Evolutionary conservation across 1,139 yeast genomes (phyloP).

Genomic region (Hansenula lynferdii): DNA sequence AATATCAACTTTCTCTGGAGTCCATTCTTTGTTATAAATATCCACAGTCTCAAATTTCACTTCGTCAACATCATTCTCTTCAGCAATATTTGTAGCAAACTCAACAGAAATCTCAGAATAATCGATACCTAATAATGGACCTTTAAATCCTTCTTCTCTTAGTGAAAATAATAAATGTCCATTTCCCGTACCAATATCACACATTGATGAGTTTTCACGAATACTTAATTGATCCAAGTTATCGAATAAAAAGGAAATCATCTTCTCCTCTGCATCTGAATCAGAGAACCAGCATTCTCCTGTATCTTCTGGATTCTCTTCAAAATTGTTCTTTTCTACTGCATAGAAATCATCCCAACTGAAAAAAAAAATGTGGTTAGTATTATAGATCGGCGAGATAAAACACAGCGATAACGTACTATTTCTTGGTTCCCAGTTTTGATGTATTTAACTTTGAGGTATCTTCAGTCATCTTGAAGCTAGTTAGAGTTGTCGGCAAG

Average conservation of each 20-base stretch:
- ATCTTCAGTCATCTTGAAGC: slow-evolving; percentile 39
- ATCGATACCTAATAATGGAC: slow-evolving; percentile 68
- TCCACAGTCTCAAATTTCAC: slow-evolving; percentile 39
- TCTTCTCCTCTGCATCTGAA: slow-evolving; percentile 80
- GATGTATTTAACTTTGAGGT: slow-evolving; percentile 58
- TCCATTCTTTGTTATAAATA: slow-evolving; percentile 27
- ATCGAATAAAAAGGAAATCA: slow-evolving; percentile 60
- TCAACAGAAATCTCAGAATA: slow-evolving; percentile 75
- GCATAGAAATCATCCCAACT: slow-evolving; percentile 88
- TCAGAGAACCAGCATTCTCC: slow-evolving; percentile 98
- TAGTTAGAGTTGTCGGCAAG: too few relatives aligned
- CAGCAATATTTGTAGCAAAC: slow-evolving; percentile 56
- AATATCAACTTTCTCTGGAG: slow-evolving; percentile 48
- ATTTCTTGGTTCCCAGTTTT: slow-evolving; percentile 71
- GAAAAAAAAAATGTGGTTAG: too few relatives aligned
- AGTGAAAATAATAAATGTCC: slow-evolving; percentile 81
- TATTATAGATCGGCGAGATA: too few relatives aligned
- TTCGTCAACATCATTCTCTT: slow-evolving; percentile 36
- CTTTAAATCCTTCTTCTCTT: slow-evolving; percentile 51
- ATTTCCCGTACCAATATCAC: slow-evolving; percentile 95
- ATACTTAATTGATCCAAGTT: slow-evolving; percentile 30
- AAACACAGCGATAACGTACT: too few relatives aligned
- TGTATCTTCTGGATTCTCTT: slow-evolving; percentile 69
- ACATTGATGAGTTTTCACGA: slow-evolving; percentile 33
- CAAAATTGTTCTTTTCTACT: slow-evolving; percentile 65